These are phyloP conservation scores for Rhynchosporium agropyri DNA, from an alignment of 2,329 filamentous ascomycete species.

Conservation along the genomic window DNA sequence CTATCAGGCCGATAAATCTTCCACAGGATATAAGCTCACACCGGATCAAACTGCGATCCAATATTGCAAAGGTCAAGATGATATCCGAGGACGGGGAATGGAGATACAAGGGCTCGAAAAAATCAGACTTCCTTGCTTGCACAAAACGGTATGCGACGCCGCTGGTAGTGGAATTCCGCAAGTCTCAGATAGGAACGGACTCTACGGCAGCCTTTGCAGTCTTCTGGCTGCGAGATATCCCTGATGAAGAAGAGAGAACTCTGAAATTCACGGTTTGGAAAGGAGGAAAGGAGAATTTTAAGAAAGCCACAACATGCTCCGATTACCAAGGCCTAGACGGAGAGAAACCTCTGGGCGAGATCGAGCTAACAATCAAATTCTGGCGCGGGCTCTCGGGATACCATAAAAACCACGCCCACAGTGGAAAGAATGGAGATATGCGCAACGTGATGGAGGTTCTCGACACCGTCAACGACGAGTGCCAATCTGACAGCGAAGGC, in stretches of 20 bases:
- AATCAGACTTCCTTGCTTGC: slow-evolving; percentile 56
- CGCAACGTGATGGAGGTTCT: slow-evolving; percentile 65
- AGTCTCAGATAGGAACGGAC: slow-evolving; percentile 55
- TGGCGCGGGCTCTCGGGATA: slow-evolving; percentile 53
- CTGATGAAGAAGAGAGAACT: slow-evolving; percentile 65
- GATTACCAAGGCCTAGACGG: slow-evolving; percentile 46
- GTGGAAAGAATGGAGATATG: slow-evolving; percentile 55
- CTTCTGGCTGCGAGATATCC: slow-evolving; percentile 70
- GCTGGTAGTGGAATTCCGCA: slow-evolving; percentile 60
- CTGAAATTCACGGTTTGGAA: slow-evolving; percentile 67
- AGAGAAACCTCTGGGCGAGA: slow-evolving; percentile 56
- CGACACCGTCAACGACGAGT: slow-evolving; percentile 61
- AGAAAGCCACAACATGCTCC: slow-evolving; percentile 53
- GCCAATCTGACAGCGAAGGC: slow-evolving; percentile 35
- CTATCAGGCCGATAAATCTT: slow-evolving; percentile 48
- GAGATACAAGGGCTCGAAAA: slow-evolving; percentile 51
- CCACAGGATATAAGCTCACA: slow-evolving; percentile 52
- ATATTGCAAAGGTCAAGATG: slow-evolving; percentile 60
- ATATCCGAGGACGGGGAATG: slow-evolving; percentile 50
- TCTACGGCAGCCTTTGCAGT: slow-evolving; percentile 63
- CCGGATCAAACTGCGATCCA: slow-evolving; percentile 59
- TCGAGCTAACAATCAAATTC: slow-evolving; percentile 60
- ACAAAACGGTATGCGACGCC: slow-evolving; percentile 62
- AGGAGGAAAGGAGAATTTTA: slow-evolving; percentile 53
- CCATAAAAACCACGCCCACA: slow-evolving; percentile 56